Evolutionary conservation across 495 filamentous ascomycete genomes (phyloP).

Genomic region (Staphylotrichum longicolle): DNA sequence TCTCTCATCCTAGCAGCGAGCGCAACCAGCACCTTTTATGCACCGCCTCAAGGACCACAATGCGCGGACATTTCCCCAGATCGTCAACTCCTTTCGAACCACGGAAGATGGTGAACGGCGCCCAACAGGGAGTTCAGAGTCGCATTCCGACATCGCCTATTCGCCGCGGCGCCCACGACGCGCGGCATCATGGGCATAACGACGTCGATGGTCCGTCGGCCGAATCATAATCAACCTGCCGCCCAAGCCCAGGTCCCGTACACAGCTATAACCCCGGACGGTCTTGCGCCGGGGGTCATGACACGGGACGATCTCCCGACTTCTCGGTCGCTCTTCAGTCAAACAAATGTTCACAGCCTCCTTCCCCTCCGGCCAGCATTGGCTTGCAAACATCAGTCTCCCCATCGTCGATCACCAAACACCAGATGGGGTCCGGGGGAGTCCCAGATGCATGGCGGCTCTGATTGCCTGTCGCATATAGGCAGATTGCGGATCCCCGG

Average conservation of each 20-base stretch:
- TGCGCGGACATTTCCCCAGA: not conserved
- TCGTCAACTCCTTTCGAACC: not conserved
- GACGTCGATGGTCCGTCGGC: conserved; percentile 1
- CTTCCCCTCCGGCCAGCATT: too few relatives aligned
- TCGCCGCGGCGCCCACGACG: not conserved
- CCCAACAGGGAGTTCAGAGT: not conserved
- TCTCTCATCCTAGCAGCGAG: not conserved
- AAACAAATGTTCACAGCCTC: not conserved
- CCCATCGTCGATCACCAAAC: conserved; percentile 10
- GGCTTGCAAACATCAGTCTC: not conserved
- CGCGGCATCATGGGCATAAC: conserved; percentile 5
- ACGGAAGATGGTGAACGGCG: conserved; percentile 6
- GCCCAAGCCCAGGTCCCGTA: not conserved
- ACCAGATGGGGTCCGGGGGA: too few relatives aligned
- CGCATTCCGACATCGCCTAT: conserved; percentile 2
- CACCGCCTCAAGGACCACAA: not conserved
- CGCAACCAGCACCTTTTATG: not conserved
- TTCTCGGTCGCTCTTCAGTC: not conserved
- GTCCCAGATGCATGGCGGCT: conserved; percentile 10
- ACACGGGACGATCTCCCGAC: conserved; percentile 19
- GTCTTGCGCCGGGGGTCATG: conserved; percentile 1
- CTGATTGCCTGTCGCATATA: conserved; percentile 12
- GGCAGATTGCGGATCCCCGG: conserved; percentile 14
- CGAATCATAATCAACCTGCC: conserved; percentile 7
- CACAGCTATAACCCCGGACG: conserved; percentile 5